Base-by-base conservation (phyloP, 768 basidiomycete species). In the Rhodotorula graminis region DNA sequence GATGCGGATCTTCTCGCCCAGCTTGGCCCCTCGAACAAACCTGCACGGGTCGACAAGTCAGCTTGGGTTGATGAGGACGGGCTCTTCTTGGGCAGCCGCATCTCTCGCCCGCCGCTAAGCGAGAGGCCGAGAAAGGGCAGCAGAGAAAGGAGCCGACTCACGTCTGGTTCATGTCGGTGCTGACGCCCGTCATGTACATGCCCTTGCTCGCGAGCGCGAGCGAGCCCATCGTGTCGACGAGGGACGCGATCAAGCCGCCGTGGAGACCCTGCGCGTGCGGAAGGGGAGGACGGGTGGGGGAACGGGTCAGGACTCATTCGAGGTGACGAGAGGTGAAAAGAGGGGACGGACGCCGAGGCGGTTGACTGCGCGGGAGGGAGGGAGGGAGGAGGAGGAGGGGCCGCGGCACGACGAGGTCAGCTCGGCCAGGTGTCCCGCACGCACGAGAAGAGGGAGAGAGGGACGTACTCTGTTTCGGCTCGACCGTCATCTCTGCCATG, bases 191-290 rank as follows among this genome's bases (percentile, higher is more conserved):
- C 67, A 72, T 60, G 65, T 65, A 76, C 59, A 78, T 31, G 9
- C 78, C 78, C 53, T 59, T 57, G 27, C 73, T 59, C 10, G 72
- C 65, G 29, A 78, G 60, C 11, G 77, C 72, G n/a, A 78, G 62
- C 6, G 59, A 64, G 3, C 78, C 78, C 61, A 74, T 69, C 19
- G 75, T 78, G 55, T 78, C 78, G 12, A 77, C 73, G 8, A 78
- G 58, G 4, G 64, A 64, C 9, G 71, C 69, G 55, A 77, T 77
- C 31, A 78, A 6, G 3, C 77, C 77, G 23, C 77, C 77, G 53
- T 78, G 77, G 4, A 78, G 64, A 15, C 66, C 65, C 52, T 71
- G 64, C 14, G 55, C 23, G 27, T 2, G 2, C 23, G 23, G 3
- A n/a, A n/a, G n/a, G n/a, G n/a, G n/a, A n/a, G n/a, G n/a, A n/a